Evolutionary conservation across 164 flowering plant genomes (phyloP).

Genomic region (Stephania cephalantha): DNA sequence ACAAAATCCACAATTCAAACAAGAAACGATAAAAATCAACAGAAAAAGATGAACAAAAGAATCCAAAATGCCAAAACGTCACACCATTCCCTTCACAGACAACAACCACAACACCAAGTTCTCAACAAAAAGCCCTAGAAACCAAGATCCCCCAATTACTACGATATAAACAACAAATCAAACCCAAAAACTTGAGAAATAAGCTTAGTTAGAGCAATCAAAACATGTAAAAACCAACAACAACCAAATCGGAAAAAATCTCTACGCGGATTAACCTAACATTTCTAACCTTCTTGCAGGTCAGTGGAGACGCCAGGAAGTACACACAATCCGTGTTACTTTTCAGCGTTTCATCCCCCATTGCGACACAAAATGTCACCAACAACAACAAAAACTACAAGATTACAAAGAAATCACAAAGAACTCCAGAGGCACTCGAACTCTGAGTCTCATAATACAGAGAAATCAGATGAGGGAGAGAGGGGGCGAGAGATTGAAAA

Average conservation of each 20-base stretch:
- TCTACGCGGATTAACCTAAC: not conserved
- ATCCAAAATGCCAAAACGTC: not conserved
- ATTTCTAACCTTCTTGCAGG: constrained; percentile 67
- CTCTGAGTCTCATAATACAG: constrained; percentile 2
- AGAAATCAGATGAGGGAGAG: not conserved
- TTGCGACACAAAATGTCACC: constrained; percentile 2
- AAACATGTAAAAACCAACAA: not conserved
- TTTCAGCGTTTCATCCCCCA: constrained; percentile 55
- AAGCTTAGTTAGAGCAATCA: not conserved
- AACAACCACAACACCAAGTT: not conserved
- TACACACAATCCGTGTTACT: constrained; percentile 77
- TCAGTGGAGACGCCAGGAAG: constrained; percentile 87
- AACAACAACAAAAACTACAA: not conserved
- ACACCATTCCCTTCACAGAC: not conserved
- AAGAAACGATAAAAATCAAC: not conserved
- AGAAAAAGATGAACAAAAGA: not conserved
- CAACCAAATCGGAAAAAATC: not conserved
- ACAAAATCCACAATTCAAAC: not conserved
- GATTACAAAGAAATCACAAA: not conserved
- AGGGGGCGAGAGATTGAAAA: constrained; percentile 1
- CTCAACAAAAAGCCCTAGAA: constrained; percentile 3
- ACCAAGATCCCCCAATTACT: constrained; percentile 6
- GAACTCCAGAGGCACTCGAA: not conserved
- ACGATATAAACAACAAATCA: not conserved
- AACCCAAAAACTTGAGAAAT: not conserved